A percentile compares a stretch with the other conserved stretches of the same genome.
These are phyloP conservation scores for Fraxinus paxiana DNA, from an alignment of 305 asterid species.

Conservation along the genomic window DNA sequence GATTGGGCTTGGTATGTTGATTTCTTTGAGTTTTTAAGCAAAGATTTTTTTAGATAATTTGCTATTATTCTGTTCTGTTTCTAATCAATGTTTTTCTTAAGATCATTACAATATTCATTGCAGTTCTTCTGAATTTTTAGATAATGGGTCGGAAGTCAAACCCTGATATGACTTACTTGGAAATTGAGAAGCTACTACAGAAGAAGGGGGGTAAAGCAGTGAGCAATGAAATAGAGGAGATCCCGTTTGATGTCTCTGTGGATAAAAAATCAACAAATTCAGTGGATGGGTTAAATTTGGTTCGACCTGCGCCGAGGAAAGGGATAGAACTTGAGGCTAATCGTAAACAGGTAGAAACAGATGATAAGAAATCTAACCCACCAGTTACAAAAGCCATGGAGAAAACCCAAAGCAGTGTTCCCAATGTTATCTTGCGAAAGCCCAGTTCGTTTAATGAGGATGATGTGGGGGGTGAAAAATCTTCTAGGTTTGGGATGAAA, in stretches of 20 bases:
- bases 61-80: constrained; percentile 3
- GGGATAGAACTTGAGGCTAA: constrained; percentile 54
- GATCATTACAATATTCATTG: constrained; percentile 10
- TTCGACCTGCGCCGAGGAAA: constrained; percentile 64
- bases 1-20: neutral
- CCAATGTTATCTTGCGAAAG: constrained; percentile 76
- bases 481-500: constrained; percentile 49
- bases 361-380: constrained; percentile 27
- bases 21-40: neutral
- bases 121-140: constrained; percentile 36
- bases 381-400: constrained; percentile 30
- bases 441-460: constrained; percentile 49
- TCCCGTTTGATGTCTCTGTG: constrained; percentile 49
- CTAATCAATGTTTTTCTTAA: neutral
- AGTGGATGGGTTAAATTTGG: constrained; percentile 60
- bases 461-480: constrained; percentile 40
- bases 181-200: constrained; percentile 61
- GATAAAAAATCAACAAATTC: constrained; percentile 39
- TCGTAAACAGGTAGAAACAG: constrained; percentile 33
- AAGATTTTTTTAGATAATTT: neutral
- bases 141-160: constrained; percentile 72
- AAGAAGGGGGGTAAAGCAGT: constrained; percentile 48
- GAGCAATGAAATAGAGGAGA: constrained; percentile 46
- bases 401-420: constrained; percentile 50
- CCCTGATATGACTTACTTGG: constrained; percentile 73